Evolutionary conservation across 306 rosid species (phyloP).

Genomic region (Datisca glomerata): DNA sequence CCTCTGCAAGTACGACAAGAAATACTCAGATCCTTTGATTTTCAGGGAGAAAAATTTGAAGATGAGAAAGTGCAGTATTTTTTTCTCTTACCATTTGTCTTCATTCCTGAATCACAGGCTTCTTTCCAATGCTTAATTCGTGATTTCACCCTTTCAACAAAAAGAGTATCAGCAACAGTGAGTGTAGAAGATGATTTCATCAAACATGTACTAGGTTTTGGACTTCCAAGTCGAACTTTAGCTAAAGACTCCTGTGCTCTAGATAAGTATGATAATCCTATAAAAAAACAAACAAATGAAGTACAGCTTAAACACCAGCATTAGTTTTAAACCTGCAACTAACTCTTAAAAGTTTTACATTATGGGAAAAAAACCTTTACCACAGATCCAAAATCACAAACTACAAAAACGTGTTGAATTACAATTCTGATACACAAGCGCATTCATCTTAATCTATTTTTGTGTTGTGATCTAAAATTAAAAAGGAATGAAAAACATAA

Average conservation of each 20-base stretch:
- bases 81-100: conserved; percentile 53
- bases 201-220: conserved; percentile 13
- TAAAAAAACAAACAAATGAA: conserved; percentile 9
- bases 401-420: no score
- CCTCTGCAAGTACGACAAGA: conserved; percentile 34
- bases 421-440: no score
- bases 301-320: conserved; percentile 8
- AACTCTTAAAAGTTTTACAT: no score
- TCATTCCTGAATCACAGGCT: conserved; percentile 24
- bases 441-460: no score
- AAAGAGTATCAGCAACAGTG: conserved; percentile 57
- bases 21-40: neutral
- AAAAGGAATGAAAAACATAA: no score
- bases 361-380: no score
- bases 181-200: conserved; percentile 28
- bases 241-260: conserved; percentile 66
- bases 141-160: conserved; percentile 54
- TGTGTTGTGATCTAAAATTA: no score
- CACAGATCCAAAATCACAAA: no score
- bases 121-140: conserved; percentile 53
- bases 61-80: conserved; percentile 4
- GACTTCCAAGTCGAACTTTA: conserved; percentile 33
- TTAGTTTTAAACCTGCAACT: no score
- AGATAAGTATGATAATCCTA: conserved; percentile 86
- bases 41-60: conserved; percentile 9